phyloP scores from a whole-genome alignment of 441 rosid species.

The Pelargonium australe region DNA sequence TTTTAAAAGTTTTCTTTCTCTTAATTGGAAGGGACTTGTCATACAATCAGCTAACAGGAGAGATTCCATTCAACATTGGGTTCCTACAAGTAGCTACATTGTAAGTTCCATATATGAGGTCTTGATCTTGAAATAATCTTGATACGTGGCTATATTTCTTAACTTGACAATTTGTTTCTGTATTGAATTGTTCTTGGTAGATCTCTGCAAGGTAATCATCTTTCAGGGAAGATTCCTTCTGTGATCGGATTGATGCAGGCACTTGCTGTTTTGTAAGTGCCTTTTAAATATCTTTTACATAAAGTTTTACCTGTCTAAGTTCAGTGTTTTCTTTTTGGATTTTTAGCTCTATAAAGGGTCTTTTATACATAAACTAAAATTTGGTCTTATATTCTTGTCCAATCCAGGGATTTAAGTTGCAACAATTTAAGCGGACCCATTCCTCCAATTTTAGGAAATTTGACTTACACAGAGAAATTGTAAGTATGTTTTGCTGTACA shows the following conservation, averaged over 20 bases:
- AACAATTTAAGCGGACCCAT: conserved; percentile 72
- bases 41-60: conserved; percentile 71
- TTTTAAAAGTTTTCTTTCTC: too few relatives aligned
- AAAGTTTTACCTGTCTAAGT: too few relatives aligned
- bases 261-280: conserved; percentile 79
- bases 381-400: background rate
- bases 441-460: conserved; percentile 81
- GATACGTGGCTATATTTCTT: background rate
- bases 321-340: background rate
- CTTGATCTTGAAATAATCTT: background rate
- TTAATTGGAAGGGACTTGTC: conserved; percentile 62
- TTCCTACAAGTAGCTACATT: conserved; percentile 52
- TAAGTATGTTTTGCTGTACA: conserved; percentile 27
- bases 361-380: background rate
- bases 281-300: too few relatives aligned
- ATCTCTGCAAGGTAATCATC: conserved; percentile 81
- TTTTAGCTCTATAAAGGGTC: background rate
- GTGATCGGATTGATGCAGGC: conserved; percentile 97
- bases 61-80: conserved; percentile 86
- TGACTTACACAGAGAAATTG: conserved; percentile 83
- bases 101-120: conserved; percentile 35
- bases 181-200: conserved; percentile 24
- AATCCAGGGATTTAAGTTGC: conserved; percentile 76
- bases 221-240: conserved; percentile 79
- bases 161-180: background rate